phyloP scores from a whole-genome alignment of 2,329 filamentous ascomycete genomes.

The Lachnellula occidentalis region DNA sequence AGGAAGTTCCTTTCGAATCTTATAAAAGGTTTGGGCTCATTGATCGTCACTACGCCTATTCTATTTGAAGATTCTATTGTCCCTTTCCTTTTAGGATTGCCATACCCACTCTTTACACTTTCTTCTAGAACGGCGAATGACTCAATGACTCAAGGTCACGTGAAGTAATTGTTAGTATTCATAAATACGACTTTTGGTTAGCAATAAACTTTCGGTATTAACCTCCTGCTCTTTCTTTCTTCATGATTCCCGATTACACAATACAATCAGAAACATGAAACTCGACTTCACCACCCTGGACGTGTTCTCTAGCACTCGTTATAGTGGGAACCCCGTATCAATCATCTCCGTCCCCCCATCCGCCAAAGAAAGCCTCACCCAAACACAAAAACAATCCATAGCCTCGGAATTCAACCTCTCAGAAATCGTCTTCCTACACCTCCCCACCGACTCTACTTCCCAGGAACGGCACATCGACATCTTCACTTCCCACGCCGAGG shows the following conservation, averaged over 20 bases:
- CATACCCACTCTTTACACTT: too few relatives aligned
- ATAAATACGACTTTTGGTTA: neutral
- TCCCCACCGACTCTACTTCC: conserved; percentile 27
- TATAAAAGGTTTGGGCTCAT: too few relatives aligned
- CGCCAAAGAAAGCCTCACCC: conserved; percentile 37
- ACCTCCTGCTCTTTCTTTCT: too few relatives aligned
- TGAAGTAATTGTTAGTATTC: neutral
- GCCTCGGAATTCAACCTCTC: conserved; percentile 60
- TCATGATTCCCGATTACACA: neutral
- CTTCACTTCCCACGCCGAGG: conserved; percentile 48
- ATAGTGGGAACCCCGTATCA: conserved; percentile 55
- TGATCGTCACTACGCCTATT: neutral
- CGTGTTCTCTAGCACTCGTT: conserved; percentile 49
- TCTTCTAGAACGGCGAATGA: neutral
- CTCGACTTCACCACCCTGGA: conserved; percentile 47
- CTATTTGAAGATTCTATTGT: neutral
- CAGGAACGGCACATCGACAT: conserved; percentile 49
- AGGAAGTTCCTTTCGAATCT: too few relatives aligned
- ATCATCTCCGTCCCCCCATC: conserved; percentile 47
- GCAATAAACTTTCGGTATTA: too few relatives aligned
- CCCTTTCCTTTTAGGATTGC: neutral
- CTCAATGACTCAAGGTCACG: neutral
- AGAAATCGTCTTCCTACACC: conserved; percentile 58
- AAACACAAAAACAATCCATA: conserved; percentile 51
- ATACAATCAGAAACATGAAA: neutral